Base-by-base conservation (phyloP, 805 yeast species). In the Millerozyma miso region DNA sequence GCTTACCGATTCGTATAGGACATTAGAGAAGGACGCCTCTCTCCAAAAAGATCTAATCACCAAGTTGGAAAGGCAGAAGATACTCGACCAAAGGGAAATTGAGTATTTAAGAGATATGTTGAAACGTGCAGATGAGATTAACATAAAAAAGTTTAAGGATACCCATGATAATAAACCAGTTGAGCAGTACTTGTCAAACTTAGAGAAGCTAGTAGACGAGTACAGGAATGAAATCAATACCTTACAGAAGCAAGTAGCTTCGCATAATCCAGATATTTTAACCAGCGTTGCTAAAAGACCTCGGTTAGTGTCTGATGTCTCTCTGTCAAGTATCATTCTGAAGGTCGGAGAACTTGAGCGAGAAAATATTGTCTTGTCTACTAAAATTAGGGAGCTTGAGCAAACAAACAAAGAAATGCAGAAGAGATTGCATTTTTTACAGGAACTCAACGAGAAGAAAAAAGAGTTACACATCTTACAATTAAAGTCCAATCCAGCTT, bases 401-500 rank as follows among this genome's bases (percentile, higher is more conserved):
- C 65, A 61, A 20, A 63, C 69, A 32, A 56, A 68, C 3, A 56
- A 55, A 3, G 46, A 60, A 1, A 53, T 77, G 33, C 60, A 68
- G 8, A 60, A 63, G 14, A 74, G 74, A 39, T 39, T 66, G 31
- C 53, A 64, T 2, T 47, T 66, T 20, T 40, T 53, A 4, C 48
- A 53, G 15, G 36, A 44, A n/a, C 42, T 63, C 3, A 48, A 57
- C 15, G 7, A 41, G 6, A 58, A 59, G 36, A 50, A 48, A 26
- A 46, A 54, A 7, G 48, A 58, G 20, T 46, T 72, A 1, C 73
- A 81, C 40, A 71, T 87, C 2, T 58, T 88, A 12, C 85, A 85
- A 57, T 60, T 85, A 43, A 71, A 82, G 37, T 73, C 77, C 26
- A 86, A 83, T 56, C 95, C 95, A 1, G 72, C 81, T 12, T 42